These are phyloP conservation scores for Mrakia gelida DNA, from an alignment of 768 basidiomycete genomes.

Conservation along the genomic window DNA sequence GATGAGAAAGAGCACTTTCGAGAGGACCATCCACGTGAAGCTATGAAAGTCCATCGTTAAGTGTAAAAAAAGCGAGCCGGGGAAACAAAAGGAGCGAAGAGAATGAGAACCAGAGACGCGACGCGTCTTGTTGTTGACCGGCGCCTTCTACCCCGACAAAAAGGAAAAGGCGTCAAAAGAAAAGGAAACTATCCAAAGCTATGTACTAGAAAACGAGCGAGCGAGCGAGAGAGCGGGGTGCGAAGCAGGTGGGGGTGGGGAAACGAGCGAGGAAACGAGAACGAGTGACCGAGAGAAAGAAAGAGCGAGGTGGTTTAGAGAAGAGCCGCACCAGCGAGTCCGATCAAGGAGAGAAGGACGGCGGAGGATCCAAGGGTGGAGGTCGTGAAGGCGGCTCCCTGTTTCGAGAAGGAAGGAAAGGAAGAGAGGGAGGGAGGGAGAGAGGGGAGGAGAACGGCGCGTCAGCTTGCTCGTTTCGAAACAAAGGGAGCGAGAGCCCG, in stretches of 20 bases:
- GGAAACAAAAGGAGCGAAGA: too few relatives aligned
- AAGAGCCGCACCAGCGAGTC: neutral
- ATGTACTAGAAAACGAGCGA: neutral
- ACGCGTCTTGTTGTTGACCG: too few relatives aligned
- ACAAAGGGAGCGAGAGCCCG: too few relatives aligned
- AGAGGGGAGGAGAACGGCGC: neutral
- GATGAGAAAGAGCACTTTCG: too few relatives aligned
- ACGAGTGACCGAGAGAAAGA: neutral
- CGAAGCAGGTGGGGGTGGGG: neutral
- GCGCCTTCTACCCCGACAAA: too few relatives aligned
- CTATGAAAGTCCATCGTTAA: too few relatives aligned
- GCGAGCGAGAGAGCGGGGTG: neutral
- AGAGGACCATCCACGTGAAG: too few relatives aligned
- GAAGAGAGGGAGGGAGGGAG: neutral
- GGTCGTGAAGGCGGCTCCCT: neutral
- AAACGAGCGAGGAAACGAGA: neutral
- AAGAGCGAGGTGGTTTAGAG: neutral
- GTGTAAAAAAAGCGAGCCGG: too few relatives aligned
- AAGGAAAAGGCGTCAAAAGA: too few relatives aligned
- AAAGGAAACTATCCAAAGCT: too few relatives aligned
- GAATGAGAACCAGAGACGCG: too few relatives aligned
- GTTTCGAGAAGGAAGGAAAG: neutral
- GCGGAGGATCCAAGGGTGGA: neutral
- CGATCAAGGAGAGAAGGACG: neutral
- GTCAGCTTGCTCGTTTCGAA: neutral